A percentile compares a stretch with the other conserved stretches of the same genome.
phyloP scores from a whole-genome alignment of 2,329 filamentous ascomycete species.

The Capronia epimyces region DNA sequence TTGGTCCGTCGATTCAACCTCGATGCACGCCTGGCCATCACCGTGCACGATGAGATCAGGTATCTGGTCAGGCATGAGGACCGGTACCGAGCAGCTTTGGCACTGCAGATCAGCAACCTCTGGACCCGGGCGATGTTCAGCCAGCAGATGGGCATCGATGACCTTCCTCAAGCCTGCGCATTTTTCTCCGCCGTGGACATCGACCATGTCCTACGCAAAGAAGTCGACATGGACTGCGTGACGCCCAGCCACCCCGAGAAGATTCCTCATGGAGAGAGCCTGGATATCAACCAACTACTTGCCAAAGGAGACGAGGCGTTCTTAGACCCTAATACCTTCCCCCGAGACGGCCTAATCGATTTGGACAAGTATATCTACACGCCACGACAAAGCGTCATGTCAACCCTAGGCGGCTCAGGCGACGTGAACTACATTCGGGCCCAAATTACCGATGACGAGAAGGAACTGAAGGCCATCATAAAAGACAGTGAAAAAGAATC shows the following conservation, averaged over 20 bases:
- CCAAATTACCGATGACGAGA: slow-evolving; percentile 70
- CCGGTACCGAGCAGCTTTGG: slow-evolving; percentile 84
- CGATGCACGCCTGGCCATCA: slow-evolving; percentile 78
- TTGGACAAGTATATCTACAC: slow-evolving; percentile 62
- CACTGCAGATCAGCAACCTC: slow-evolving; percentile 85
- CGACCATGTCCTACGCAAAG: slow-evolving; percentile 91
- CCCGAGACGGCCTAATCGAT: slow-evolving; percentile 43
- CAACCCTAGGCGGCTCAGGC: slow-evolving; percentile 51
- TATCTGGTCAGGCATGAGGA: slow-evolving; percentile 83
- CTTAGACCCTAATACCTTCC: slow-evolving; percentile 61
- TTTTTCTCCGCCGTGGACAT: slow-evolving; percentile 96
- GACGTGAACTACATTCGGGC: slow-evolving; percentile 68
- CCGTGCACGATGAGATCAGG: slow-evolving; percentile 94
- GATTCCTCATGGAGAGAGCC: slow-evolving; percentile 77
- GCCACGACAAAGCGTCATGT: slow-evolving; percentile 73
- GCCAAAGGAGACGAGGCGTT: slow-evolving; percentile 62
- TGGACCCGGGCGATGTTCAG: slow-evolving; percentile 98
- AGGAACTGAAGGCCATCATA: slow-evolving; percentile 68
- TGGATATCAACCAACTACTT: slow-evolving; percentile 77
- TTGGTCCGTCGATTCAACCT: slow-evolving; percentile 80
- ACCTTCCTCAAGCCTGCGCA: slow-evolving; percentile 87
- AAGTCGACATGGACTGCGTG: slow-evolving; percentile 95
- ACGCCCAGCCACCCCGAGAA: slow-evolving; percentile 76
- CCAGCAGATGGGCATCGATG: slow-evolving; percentile 92
- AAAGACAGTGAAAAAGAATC: slow-evolving; percentile 50